A percentile compares a stretch with the other conserved stretches of the same genome.
phyloP scores from a whole-genome alignment of 305 asterid species.

The Fraxinus nigra region DNA sequence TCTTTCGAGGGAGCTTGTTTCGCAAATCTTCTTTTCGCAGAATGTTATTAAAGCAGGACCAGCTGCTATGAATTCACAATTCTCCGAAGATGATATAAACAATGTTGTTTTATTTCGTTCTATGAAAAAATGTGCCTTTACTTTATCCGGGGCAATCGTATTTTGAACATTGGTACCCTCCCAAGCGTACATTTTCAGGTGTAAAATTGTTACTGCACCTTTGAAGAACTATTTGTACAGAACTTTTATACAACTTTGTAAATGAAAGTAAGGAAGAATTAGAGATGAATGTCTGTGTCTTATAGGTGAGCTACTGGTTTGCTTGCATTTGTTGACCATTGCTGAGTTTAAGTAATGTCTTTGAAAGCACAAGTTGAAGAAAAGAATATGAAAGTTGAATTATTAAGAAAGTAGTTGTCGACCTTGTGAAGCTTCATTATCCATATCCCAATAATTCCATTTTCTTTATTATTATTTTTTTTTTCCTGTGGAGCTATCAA shows the following conservation, averaged over 20 bases:
- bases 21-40: background rate
- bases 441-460: background rate
- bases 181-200: conserved; percentile 27
- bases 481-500: background rate
- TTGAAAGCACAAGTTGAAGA: background rate
- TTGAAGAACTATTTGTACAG: conserved; percentile 18
- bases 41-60: background rate
- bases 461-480: background rate
- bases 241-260: conserved; percentile 1
- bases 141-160: background rate
- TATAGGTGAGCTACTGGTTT: background rate
- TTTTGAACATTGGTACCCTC: background rate
- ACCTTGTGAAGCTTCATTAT: background rate
- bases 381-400: background rate
- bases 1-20: background rate
- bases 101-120: background rate
- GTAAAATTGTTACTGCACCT: conserved; percentile 26
- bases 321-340: background rate
- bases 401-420: background rate
- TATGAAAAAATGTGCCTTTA: background rate
- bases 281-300: conserved; percentile 10
- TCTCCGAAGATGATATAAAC: background rate
- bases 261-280: conserved; percentile 12
- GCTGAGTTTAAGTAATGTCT: background rate
- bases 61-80: background rate